Conservation (phyloP, 2,329 filamentous ascomycete genomes). For the Calonectria pteridis region DNA sequence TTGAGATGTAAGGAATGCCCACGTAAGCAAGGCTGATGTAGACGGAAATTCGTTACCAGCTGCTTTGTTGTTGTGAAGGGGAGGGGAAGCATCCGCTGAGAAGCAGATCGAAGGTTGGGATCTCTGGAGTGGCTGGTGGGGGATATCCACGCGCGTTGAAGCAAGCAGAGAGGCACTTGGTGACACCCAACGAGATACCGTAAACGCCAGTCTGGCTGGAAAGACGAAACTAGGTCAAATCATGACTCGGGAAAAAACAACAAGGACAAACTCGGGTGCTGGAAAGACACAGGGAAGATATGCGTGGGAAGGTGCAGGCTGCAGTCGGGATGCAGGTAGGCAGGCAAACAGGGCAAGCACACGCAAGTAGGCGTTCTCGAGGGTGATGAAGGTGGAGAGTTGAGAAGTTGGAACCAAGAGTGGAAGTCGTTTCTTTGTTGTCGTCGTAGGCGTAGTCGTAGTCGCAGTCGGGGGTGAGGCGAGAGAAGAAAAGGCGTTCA, state of each 20-base stretch:
- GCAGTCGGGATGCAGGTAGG: slow-evolving; percentile 27
- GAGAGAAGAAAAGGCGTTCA: slow-evolving; percentile 41
- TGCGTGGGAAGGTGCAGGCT: slow-evolving; percentile 30
- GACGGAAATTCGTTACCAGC: slow-evolving; percentile 26
- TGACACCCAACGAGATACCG: slow-evolving; percentile 43
- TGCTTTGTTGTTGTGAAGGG: slow-evolving; percentile 25
- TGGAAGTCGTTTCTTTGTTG: slow-evolving; percentile 25
- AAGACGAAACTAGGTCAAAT: slow-evolving; percentile 40
- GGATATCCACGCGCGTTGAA: slow-evolving; percentile 29
- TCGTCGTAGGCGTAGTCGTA: slow-evolving; percentile 35
- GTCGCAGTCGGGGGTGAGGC: slow-evolving; percentile 29
- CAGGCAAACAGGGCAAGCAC: slow-evolving; percentile 34
- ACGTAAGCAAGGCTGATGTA: slow-evolving; percentile 38
- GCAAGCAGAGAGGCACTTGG: slow-evolving; percentile 34
- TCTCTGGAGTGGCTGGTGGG: slow-evolving; percentile 27
- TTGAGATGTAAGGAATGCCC: slow-evolving; percentile 45
- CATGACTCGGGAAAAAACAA: slow-evolving; percentile 41
- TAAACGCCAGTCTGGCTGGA: slow-evolving; percentile 45
- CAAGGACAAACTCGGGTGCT: slow-evolving; percentile 30
- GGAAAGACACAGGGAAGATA: slow-evolving; percentile 34
- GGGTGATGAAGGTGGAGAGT: slow-evolving; percentile 23
- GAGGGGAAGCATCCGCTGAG: slow-evolving; percentile 25
- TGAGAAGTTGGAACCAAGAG: slow-evolving; percentile 19
- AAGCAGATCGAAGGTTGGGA: slow-evolving; percentile 17
- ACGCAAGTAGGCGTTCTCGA: slow-evolving; percentile 23